Base-by-base conservation (phyloP, 1,284 basidiomycete species). In the Trametes versicolor region DNA sequence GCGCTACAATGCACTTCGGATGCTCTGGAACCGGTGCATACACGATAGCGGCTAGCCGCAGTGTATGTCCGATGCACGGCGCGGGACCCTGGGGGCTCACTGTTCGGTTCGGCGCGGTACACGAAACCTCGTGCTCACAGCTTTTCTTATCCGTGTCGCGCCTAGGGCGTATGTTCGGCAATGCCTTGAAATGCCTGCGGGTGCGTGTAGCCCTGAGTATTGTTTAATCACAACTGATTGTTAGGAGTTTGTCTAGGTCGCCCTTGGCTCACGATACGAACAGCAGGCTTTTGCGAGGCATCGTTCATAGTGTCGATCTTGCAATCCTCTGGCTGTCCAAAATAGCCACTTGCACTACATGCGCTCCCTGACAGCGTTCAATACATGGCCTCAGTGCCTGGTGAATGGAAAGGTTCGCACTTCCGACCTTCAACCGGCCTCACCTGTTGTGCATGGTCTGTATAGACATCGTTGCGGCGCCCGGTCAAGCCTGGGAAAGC, bases 381-480 rank as follows among this genome's bases (percentile, higher is more conserved):
- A 12, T 25, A 17, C n/a, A 48, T 19, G 23, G 13, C 48, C 23
- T 21, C 45, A 23, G 21, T 7, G 25, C 23, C 19, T 43, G 48
- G 17, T 17, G 48, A 10, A 29, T 27, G 25, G 25, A 12, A 49
- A n/a, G 48, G 25, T n/a, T 7, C 25, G 48, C 27, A 8, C n/a
- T 49, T 17, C 23, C 12, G 13, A 15, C 48, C 25, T 58, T 25
- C 37, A 15, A 19, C 37, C 12, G 2, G 49, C 61, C 61, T 62
- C 61, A 21, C 49, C 49, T 36, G 23, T 34, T 37, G 37, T 23
- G 54, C 61, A 52, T 62, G 61, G 27, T 36, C 27, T 10, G 29
- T 37, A 5, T 21, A 17, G 36, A 49, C 32, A 13, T 25, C 36
- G 15, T 39, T 17, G 3, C 37, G 41, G 54, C 41, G 41, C 19